These are phyloP conservation scores for Pseudogymnoascus destructans DNA, from an alignment of 2,329 filamentous ascomycete species.

Conservation along the genomic window DNA sequence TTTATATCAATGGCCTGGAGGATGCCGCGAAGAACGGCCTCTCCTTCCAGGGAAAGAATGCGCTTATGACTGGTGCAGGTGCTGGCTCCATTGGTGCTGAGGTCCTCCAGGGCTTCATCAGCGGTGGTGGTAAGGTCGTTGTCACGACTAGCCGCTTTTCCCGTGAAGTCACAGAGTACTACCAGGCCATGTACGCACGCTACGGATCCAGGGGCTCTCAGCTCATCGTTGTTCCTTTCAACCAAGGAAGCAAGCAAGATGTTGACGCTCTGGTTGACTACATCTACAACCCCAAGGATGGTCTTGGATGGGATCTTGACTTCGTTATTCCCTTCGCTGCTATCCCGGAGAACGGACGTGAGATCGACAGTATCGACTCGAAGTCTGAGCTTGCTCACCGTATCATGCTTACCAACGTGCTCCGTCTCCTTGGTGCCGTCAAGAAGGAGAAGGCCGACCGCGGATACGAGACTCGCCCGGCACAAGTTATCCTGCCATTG, in stretches of 20 bases:
- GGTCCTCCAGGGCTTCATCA: constrained; percentile 88
- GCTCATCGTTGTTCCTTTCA: constrained; percentile 96
- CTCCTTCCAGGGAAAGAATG: constrained; percentile 88
- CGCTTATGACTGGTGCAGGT: constrained; percentile 94
- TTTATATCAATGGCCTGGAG: constrained; percentile 87
- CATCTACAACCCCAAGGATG: constrained; percentile 92
- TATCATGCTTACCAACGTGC: constrained; percentile 96
- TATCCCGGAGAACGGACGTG: constrained; percentile 92
- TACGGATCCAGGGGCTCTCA: constrained; percentile 90
- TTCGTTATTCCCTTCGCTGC: constrained; percentile 93
- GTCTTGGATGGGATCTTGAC: constrained; percentile 95
- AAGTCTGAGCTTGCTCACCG: constrained; percentile 96
- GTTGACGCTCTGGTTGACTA: constrained; percentile 88
- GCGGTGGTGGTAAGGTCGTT: constrained; percentile 89
- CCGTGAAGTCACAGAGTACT: constrained; percentile 95
- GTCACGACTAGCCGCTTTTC: constrained; percentile 97
- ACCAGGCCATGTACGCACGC: constrained; percentile 95
- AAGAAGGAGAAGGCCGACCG: constrained; percentile 81
- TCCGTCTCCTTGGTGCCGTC: constrained; percentile 79
- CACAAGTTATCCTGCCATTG: constrained; percentile 88
- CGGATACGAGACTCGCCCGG: constrained; percentile 87
- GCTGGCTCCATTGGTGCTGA: constrained; percentile 96
- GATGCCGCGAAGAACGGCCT: constrained; percentile 77
- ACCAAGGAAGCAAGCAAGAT: constrained; percentile 97
- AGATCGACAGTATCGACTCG: constrained; percentile 93